Base-by-base conservation (phyloP, 1,139 yeast genomes). In the Suhomyces anneliseae region DNA sequence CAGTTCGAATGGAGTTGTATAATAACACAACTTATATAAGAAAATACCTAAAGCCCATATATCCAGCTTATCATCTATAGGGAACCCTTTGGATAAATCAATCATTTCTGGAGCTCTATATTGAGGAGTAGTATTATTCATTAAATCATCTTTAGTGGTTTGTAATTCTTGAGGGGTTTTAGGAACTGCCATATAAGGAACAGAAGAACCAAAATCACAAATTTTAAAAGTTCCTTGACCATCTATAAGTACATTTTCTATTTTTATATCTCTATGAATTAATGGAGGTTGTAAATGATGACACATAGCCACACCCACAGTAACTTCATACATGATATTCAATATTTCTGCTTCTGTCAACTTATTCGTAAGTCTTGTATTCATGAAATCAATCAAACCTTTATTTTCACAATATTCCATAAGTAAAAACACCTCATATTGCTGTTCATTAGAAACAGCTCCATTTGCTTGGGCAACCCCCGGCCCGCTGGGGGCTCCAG, bases 31-130 rank as follows among this genome's bases (percentile, higher is more conserved):
- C 65, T 95, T 93, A 72, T 92, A 93, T 45, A 93, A 72, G 55
- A 95, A 87, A 29, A 92, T 83, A 11, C 99, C 99, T 49, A 93
- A 71, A 0, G 99, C 99, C 99, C 99, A 93, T 33, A 93, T 84
- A 67, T 93, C 99, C 52, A 92, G 82, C 64, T 93, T 93, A 61
- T 93, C 98, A 66, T 92, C 96, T 51, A 93, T 87, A 4, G 98
- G 95, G 50, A 86, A 78, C 4, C 95, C 89, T 52, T 87, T 78
- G 53, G 86, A 81, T 39, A 93, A 75, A 66, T 93, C 98, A 45
- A 95, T 79, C 99, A 93, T 93, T 66, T 93, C 99, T 0, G 99
- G 99, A 1, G 96, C 79, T 55, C 99, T 76, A 66, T 93, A 93
- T 65, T 93, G 99, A n/a, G 97, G 96, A 2, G 99, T 93, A 0